Conservation (phyloP, 768 basidiomycete species). For the Suillus americanus region DNA sequence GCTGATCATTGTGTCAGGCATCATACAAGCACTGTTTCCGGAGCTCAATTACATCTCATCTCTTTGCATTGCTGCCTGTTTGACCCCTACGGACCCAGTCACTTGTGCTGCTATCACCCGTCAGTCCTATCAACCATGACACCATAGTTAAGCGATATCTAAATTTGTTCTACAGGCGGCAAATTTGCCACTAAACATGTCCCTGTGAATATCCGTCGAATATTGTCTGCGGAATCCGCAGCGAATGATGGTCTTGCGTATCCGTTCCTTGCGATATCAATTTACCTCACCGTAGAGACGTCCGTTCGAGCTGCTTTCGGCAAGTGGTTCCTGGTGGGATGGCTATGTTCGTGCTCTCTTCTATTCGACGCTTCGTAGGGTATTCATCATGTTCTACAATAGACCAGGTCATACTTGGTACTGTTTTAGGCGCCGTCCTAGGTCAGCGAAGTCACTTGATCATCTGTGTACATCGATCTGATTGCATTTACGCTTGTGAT, state of each 20-base stretch:
- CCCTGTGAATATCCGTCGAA: slow-evolving; percentile 70
- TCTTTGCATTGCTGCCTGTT: slow-evolving; percentile 83
- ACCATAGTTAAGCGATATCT: neutral
- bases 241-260: slow-evolving; percentile 96
- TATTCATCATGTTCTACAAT: slow-evolving; percentile 5
- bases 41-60: slow-evolving; percentile 68
- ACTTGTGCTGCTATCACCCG: slow-evolving; percentile 83
- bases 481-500: neutral
- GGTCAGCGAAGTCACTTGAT: slow-evolving; percentile 26
- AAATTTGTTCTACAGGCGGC: slow-evolving; percentile 47
- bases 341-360: slow-evolving; percentile 57
- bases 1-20: slow-evolving; percentile 36
- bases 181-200: slow-evolving; percentile 71
- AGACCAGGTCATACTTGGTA: slow-evolving; percentile 85
- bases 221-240: slow-evolving; percentile 88
- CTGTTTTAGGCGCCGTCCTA: slow-evolving; percentile 59
- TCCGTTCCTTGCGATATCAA: slow-evolving; percentile 83
- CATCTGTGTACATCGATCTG: neutral
- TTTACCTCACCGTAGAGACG: slow-evolving; percentile 80
- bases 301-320: slow-evolving; percentile 63
- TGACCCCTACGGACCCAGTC: slow-evolving; percentile 95
- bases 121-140: slow-evolving; percentile 22
- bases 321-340: slow-evolving; percentile 86
- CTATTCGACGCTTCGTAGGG: neutral
- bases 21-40: slow-evolving; percentile 75